Evolutionary conservation across 495 filamentous ascomycete genomes (phyloP).

Genomic region (Tuber magnatum): DNA sequence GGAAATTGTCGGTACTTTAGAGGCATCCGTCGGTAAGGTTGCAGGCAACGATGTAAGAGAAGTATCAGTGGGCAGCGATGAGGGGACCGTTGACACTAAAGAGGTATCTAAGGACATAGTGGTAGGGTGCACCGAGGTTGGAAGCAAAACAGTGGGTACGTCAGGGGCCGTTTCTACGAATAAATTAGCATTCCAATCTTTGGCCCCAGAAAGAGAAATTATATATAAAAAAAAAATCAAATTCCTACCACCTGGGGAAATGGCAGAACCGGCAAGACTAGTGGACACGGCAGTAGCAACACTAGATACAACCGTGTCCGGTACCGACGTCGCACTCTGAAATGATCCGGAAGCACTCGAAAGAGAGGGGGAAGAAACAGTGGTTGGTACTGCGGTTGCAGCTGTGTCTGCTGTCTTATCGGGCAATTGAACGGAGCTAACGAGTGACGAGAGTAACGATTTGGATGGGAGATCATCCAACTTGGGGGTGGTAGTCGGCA

Average conservation of each 20-base stretch:
- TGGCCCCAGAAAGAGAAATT: neutral
- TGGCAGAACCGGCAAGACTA: constrained; percentile 5
- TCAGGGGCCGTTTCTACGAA: constrained; percentile 12
- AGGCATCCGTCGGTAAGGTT: constrained; percentile 7
- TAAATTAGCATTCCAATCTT: constrained; percentile 8
- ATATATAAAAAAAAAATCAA: constrained; percentile 4
- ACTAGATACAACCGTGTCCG: neutral
- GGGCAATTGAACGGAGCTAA: constrained; percentile 7
- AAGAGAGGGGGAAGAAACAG: neutral
- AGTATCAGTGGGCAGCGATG: constrained; percentile 7
- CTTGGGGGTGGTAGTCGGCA: neutral
- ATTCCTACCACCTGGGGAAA: constrained; percentile 16
- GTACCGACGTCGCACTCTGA: neutral
- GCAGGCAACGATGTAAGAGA: constrained; percentile 4
- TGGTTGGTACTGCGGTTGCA: neutral
- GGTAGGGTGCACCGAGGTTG: neutral
- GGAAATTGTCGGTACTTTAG: constrained; percentile 10
- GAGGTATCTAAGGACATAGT: neutral
- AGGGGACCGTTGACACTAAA: neutral
- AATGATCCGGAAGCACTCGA: constrained; percentile 14
- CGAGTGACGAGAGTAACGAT: neutral
- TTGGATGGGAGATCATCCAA: constrained; percentile 14
- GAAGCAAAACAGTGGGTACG: neutral
- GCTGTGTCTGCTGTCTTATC: neutral
- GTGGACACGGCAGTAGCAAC: neutral